Evolutionary conservation across 1,284 basidiomycete species (phyloP).

Genomic region (Ustilago bromivora): DNA sequence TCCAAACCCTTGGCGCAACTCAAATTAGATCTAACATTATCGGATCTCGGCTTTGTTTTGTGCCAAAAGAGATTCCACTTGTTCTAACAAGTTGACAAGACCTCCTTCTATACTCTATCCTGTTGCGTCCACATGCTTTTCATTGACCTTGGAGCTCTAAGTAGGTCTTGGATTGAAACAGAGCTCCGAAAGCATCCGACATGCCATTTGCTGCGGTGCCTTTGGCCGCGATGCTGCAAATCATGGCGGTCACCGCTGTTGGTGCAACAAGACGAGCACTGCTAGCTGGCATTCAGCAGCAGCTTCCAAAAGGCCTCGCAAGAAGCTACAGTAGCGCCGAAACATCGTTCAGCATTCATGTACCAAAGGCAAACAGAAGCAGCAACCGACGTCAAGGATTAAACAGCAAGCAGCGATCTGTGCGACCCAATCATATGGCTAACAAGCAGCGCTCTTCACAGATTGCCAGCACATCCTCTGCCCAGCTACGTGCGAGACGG

Average conservation of each 20-base stretch:
- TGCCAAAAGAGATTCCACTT: neutral
- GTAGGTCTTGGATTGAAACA: neutral
- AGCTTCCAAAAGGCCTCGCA: neutral
- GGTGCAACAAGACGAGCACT: constrained; percentile 22
- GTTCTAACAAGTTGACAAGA: neutral
- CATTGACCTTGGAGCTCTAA: neutral
- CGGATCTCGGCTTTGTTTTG: constrained; percentile 8
- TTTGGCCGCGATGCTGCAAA: constrained; percentile 22
- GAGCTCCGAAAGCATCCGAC: neutral
- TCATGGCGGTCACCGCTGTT: constrained; percentile 22
- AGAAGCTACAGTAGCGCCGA: constrained; percentile 23
- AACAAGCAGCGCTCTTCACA: neutral
- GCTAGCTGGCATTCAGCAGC: constrained; percentile 7
- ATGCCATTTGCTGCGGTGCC: neutral
- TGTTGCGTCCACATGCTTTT: neutral
- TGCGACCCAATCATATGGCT: neutral
- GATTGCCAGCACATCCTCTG: neutral
- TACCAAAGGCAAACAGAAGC: constrained; percentile 20
- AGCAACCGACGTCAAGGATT: neutral
- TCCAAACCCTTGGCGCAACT: constrained; percentile 4
- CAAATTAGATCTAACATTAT: neutral
- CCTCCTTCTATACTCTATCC: neutral
- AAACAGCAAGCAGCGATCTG: neutral
- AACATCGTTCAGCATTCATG: constrained; percentile 21
- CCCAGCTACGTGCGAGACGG: constrained; percentile 8